Percentiles rank a stretch among this genome's conserved stretches.
Evolutionary conservation across 306 rosid genomes (phyloP).

Genomic region (Macrotyloma uniflorum): DNA sequence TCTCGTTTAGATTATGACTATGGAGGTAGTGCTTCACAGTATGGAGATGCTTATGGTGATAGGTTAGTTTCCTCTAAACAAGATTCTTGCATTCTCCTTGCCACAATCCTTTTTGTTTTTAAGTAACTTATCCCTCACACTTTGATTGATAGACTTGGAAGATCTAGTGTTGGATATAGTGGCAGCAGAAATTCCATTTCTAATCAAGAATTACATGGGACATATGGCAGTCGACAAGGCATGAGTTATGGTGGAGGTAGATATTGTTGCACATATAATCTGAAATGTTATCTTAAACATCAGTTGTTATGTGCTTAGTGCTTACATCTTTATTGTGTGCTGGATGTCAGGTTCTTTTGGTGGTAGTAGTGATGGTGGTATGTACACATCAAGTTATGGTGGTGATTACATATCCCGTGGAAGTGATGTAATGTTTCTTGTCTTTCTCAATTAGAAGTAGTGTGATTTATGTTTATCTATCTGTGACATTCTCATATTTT

Average conservation of each 20-base stretch:
- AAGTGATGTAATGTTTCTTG: slow-evolving; percentile 68
- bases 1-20: slow-evolving; percentile 88
- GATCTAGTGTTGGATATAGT: slow-evolving; percentile 75
- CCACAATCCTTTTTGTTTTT: background rate
- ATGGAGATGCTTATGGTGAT: slow-evolving; percentile 81
- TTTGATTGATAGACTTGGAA: slow-evolving; percentile 62
- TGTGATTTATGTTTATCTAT: slow-evolving; percentile 10
- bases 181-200: slow-evolving; percentile 72
- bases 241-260: slow-evolving; percentile 65
- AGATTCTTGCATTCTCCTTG: background rate
- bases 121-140: slow-evolving; percentile 8
- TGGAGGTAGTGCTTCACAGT: slow-evolving; percentile 68
- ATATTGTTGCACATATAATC: slow-evolving; percentile 37
- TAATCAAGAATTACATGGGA: slow-evolving; percentile 68
- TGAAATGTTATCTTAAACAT: slow-evolving; percentile 10
- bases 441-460: slow-evolving; percentile 19
- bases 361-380: slow-evolving; percentile 68
- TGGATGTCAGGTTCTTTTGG: slow-evolving; percentile 71
- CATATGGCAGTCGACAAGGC: slow-evolving; percentile 77
- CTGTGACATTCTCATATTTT: background rate
- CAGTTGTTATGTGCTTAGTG: background rate
- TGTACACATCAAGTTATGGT: slow-evolving; percentile 89
- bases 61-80: slow-evolving; percentile 55
- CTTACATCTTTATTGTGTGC: slow-evolving; percentile 15
- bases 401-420: slow-evolving; percentile 78